phyloP scores from a whole-genome alignment of 306 rosid genomes.

The Quercus bicolor region DNA sequence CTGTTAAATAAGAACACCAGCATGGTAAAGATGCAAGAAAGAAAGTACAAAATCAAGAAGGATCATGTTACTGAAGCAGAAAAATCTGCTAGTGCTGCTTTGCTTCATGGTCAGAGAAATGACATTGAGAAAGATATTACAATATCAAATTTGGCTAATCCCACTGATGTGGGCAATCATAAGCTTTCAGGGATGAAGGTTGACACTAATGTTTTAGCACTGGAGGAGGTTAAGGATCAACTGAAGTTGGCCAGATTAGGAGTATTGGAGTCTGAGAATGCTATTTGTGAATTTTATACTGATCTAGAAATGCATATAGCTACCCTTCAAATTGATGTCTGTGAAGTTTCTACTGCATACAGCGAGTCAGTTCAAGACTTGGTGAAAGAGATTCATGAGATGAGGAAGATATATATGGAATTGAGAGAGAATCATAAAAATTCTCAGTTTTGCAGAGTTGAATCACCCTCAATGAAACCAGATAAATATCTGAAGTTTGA shows the following conservation, averaged over 20 bases:
- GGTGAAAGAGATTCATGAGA: slow-evolving; percentile 46
- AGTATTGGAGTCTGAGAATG: slow-evolving; percentile 42
- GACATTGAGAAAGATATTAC: slow-evolving; percentile 24
- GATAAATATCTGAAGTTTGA: slow-evolving; percentile 22
- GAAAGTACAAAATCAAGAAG: slow-evolving; percentile 36
- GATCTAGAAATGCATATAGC: slow-evolving; percentile 39
- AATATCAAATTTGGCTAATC: slow-evolving; percentile 28
- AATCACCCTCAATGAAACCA: slow-evolving; percentile 26
- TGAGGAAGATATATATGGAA: slow-evolving; percentile 35
- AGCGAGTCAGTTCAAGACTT: slow-evolving; percentile 41
- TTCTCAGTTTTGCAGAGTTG: slow-evolving; percentile 24
- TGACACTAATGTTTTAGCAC: slow-evolving; percentile 28
- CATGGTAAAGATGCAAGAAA: slow-evolving; percentile 38
- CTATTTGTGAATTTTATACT: slow-evolving; percentile 30
- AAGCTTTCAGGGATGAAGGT: slow-evolving; percentile 25
- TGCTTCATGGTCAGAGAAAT: slow-evolving; percentile 28
- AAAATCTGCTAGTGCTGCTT: slow-evolving; percentile 50
- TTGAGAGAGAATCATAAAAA: slow-evolving; percentile 31
- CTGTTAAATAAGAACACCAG: slow-evolving; percentile 46
- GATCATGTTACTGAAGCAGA: slow-evolving; percentile 46
- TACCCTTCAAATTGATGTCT: slow-evolving; percentile 32
- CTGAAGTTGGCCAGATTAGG: slow-evolving; percentile 39
- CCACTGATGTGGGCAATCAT: slow-evolving; percentile 23
- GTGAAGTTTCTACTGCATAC: slow-evolving; percentile 33
- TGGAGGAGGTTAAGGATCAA: slow-evolving; percentile 40